Base-by-base conservation (phyloP, 139 green algal species). In the Trebouxia sp. region DNA sequence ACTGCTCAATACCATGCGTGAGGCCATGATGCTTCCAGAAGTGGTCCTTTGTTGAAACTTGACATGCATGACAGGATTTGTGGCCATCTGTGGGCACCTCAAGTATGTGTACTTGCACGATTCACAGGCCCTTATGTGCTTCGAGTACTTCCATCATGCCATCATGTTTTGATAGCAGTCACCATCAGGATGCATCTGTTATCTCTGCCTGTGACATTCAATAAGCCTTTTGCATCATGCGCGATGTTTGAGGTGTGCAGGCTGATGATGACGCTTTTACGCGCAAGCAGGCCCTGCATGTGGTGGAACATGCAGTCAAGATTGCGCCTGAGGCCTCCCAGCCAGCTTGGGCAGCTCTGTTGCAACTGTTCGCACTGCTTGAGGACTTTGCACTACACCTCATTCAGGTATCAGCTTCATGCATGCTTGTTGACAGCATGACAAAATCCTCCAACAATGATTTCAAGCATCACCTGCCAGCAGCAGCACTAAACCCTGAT, bases 341-440 rank as follows among this genome's bases (percentile, higher is more conserved):
- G 15, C 30, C 24, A 32, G 32, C 32, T 32, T 70, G 51, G 55
- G 75, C 83, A 1, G 67, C 87, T n/a, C 80, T 89, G 80, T 66
- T 86, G 39, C 74, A 83, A 20, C 74, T 83, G 67, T 50, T 88
- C 51, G 75, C 53, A 7, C 79, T 89, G 70, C 47, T 91, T 62
- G 80, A 80, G 11, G 42, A 58, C 38, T 78, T 37, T 79, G 77
- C 22, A 26, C 38, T 75, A 32, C 78, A 47, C 66, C 81, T 35
- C 15, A 81, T 37, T 14, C 43, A 43, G 53, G 45, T 42, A 51
- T 72, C n/a, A n/a, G n/a, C n/a, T n/a, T n/a, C n/a, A n/a, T n/a
- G n/a, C n/a, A n/a, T n/a, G n/a, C n/a, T n/a, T n/a, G n/a, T n/a
- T n/a, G n/a, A n/a, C n/a, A n/a, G n/a, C n/a, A n/a, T n/a, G n/a